Percentiles rank a stretch among this genome's conserved stretches.
Evolutionary conservation across 2,329 filamentous ascomycete species (phyloP).

Genomic region (Zymoseptoria ardabiliae): DNA sequence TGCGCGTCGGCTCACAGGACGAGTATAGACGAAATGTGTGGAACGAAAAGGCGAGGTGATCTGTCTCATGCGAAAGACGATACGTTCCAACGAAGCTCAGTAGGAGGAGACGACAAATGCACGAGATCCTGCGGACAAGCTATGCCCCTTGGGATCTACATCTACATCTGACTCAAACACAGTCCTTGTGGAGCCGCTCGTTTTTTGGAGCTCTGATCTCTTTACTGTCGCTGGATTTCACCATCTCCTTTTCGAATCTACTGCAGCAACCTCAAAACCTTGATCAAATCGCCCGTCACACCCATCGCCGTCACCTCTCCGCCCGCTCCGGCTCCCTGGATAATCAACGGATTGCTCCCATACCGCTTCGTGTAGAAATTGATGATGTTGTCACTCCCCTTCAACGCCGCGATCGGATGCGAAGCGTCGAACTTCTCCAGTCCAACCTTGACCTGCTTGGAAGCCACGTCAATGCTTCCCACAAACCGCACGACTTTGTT

Average conservation of each 20-base stretch:
- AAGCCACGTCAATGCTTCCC: constrained; percentile 80
- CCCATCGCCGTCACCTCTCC: constrained; percentile 97
- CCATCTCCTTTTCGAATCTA: neutral
- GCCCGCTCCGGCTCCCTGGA: constrained; percentile 87
- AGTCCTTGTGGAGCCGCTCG: no score
- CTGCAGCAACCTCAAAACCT: constrained; percentile 66
- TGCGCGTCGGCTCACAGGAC: no score
- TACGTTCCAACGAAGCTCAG: no score
- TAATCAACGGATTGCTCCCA: constrained; percentile 79
- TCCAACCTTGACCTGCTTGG: constrained; percentile 79
- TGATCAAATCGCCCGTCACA: constrained; percentile 86
- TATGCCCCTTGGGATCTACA: no score
- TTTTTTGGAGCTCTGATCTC: neutral
- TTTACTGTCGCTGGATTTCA: neutral
- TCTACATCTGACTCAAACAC: no score
- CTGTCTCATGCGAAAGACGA: no score
- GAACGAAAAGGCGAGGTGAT: no score
- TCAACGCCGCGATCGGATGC: constrained; percentile 86
- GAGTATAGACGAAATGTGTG: no score
- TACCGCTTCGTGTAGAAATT: constrained; percentile 97
- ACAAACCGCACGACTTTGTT: constrained; percentile 93
- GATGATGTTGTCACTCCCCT: constrained; percentile 98
- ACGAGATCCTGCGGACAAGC: no score
- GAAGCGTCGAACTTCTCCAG: constrained; percentile 75
- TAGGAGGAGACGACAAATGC: no score